Percentiles rank a stretch among this genome's conserved stretches.
Evolutionary conservation across 2,329 filamentous ascomycete genomes (phyloP).

Genomic region (Trichoderma aggressivum): DNA sequence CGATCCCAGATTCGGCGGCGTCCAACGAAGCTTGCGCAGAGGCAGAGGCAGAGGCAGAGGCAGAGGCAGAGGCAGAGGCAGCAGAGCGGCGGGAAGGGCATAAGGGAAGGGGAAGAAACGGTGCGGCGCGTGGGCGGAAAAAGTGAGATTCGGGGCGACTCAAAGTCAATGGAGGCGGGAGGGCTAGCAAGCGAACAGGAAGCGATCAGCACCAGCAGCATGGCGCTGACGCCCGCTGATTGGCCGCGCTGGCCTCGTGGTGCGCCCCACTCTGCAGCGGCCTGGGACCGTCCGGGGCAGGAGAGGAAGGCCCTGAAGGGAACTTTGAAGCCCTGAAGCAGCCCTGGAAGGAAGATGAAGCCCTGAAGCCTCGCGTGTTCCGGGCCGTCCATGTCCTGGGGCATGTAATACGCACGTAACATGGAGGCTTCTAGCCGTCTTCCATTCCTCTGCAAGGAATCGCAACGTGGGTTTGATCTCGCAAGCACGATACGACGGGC

Average conservation of each 20-base stretch:
- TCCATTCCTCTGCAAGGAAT: not conserved
- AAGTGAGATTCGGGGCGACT: conserved; percentile 6
- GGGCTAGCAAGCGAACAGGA: conserved; percentile 14
- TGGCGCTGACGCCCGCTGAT: conserved; percentile 15
- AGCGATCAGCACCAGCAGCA: conserved; percentile 16
- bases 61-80: not conserved
- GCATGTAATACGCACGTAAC: no score
- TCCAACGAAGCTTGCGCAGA: not conserved
- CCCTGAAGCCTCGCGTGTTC: not conserved
- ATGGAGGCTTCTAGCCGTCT: not conserved
- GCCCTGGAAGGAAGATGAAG: not conserved
- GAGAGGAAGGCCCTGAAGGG: conserved; percentile 1
- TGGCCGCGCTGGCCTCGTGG: not conserved
- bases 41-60: no score
- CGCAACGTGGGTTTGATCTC: not conserved
- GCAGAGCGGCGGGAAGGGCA: not conserved
- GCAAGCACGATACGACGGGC: not conserved
- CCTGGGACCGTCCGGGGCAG: not conserved
- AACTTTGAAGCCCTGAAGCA: not conserved
- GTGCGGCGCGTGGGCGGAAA: not conserved
- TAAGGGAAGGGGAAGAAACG: not conserved
- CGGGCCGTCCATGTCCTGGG: not conserved
- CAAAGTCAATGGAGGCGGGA: conserved; percentile 7
- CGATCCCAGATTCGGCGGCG: not conserved
- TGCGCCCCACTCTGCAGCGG: not conserved